phyloP scores from a whole-genome alignment of 345 rosid genomes.

The Salix purpurea region DNA sequence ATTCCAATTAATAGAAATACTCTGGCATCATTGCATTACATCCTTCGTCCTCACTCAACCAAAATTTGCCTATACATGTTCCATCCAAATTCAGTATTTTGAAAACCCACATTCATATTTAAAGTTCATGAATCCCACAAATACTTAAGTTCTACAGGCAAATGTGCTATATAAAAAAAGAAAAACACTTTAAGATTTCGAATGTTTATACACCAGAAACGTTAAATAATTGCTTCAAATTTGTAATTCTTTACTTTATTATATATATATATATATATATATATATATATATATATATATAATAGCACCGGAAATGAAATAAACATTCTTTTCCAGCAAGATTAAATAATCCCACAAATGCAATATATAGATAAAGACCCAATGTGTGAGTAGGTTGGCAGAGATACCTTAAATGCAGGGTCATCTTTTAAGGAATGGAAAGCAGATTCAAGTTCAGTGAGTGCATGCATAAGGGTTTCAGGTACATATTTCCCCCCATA shows the following conservation, averaged over 20 bases:
- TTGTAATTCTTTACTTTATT: background rate
- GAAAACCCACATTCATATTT: background rate
- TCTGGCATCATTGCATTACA: background rate
- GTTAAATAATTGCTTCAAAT: background rate
- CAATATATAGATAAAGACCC: background rate
- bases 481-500: constrained; percentile 94
- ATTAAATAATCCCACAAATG: background rate
- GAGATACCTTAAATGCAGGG: constrained; percentile 64
- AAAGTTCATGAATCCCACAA: background rate
- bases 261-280: background rate
- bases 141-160: background rate
- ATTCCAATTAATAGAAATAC: background rate
- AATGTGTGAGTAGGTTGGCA: background rate
- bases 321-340: background rate
- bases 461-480: constrained; percentile 86
- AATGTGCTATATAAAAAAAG: background rate
- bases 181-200: background rate
- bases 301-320: background rate
- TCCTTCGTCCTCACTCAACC: background rate
- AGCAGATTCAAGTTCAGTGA: constrained; percentile 75
- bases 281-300: background rate
- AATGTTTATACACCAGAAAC: background rate
- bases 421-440: constrained; percentile 58
- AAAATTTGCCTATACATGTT: background rate
- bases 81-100: background rate